These are phyloP conservation scores for Suillus plorans DNA, from an alignment of 768 basidiomycete genomes.

Conservation along the genomic window DNA sequence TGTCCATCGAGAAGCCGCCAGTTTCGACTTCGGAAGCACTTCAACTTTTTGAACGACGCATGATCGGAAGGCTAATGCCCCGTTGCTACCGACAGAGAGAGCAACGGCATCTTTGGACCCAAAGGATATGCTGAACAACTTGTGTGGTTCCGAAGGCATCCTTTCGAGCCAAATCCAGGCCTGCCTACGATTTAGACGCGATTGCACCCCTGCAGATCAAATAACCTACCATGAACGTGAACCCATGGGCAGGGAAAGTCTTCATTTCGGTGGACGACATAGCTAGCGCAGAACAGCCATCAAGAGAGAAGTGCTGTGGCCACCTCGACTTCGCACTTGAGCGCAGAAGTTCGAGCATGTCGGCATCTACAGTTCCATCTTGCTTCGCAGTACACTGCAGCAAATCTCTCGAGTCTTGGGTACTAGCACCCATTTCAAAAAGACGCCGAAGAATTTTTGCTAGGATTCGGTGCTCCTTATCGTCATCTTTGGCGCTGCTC, in stretches of 20 bases:
- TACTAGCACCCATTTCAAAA: conserved; percentile 72
- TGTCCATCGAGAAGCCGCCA: conserved; percentile 66
- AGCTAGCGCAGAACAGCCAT: conserved; percentile 51
- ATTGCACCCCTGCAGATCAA: neutral
- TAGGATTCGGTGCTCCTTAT: conserved; percentile 52
- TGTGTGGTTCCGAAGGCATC: conserved; percentile 34
- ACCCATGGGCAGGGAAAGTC: conserved; percentile 59
- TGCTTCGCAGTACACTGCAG: conserved; percentile 56
- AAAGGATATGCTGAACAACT: conserved; percentile 37
- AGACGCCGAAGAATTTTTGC: conserved; percentile 66
- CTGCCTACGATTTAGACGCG: conserved; percentile 24
- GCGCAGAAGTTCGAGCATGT: conserved; percentile 69
- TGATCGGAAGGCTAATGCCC: conserved; percentile 51
- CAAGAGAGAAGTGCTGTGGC: conserved; percentile 77
- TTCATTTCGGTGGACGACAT: conserved; percentile 48
- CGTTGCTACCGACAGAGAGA: conserved; percentile 53
- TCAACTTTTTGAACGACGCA: conserved; percentile 38
- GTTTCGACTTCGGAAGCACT: conserved; percentile 43
- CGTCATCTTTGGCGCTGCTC: conserved; percentile 24
- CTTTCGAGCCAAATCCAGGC: conserved; percentile 51
- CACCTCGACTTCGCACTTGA: conserved; percentile 72
- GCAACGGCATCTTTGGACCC: conserved; percentile 36
- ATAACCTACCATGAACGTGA: conserved; percentile 66
- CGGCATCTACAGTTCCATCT: conserved; percentile 54
- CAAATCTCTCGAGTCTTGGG: conserved; percentile 60